A percentile compares a stretch with the other conserved stretches of the same genome.
These are phyloP conservation scores for Phanerodontia chrysosporium DNA, from an alignment of 768 basidiomycete genomes.

Conservation along the genomic window DNA sequence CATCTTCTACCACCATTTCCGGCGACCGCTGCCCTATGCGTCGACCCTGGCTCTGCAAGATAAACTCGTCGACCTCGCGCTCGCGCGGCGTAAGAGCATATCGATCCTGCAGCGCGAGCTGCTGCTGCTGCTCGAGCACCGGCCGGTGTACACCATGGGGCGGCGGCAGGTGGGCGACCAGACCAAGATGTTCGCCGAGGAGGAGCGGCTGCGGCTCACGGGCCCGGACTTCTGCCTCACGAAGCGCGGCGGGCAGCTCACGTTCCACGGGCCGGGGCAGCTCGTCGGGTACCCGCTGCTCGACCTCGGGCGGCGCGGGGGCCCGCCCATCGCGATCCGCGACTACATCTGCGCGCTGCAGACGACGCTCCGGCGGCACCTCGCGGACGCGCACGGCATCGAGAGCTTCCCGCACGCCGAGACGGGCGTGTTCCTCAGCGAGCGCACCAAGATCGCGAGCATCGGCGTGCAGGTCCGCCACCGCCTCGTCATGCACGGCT, in stretches of 20 bases:
- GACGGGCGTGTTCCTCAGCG: constrained; percentile 86
- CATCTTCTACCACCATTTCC: constrained; percentile 75
- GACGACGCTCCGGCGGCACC: constrained; percentile 58
- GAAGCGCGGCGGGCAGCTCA: constrained; percentile 86
- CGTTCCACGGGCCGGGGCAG: constrained; percentile 97
- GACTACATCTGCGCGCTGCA: constrained; percentile 87
- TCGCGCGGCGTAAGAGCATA: constrained; percentile 42
- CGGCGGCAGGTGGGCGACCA: constrained; percentile 63
- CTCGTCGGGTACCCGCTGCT: constrained; percentile 93
- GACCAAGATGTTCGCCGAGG: constrained; percentile 54
- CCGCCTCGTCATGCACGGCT: constrained; percentile 91
- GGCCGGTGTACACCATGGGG: constrained; percentile 94
- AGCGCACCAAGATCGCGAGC: constrained; percentile 83
- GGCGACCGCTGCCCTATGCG: constrained; percentile 71
- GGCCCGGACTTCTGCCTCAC: constrained; percentile 88
- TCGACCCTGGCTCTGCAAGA: constrained; percentile 69
- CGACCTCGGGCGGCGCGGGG: constrained; percentile 78
- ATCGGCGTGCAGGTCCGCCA: constrained; percentile 97
- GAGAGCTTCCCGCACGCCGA: constrained; percentile 60
- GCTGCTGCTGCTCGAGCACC: constrained; percentile 81
- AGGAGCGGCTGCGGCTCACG: constrained; percentile 56
- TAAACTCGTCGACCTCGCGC: constrained; percentile 61
- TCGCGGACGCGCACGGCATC: constrained; percentile 58
- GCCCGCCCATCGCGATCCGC: constrained; percentile 66
- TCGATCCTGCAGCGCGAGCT: constrained; percentile 46